Evolutionary conservation across 257 asterid species (phyloP), one percentile per base, ranked within the genome.

Genomic region (Parsonsia alboflavescens): DNA sequence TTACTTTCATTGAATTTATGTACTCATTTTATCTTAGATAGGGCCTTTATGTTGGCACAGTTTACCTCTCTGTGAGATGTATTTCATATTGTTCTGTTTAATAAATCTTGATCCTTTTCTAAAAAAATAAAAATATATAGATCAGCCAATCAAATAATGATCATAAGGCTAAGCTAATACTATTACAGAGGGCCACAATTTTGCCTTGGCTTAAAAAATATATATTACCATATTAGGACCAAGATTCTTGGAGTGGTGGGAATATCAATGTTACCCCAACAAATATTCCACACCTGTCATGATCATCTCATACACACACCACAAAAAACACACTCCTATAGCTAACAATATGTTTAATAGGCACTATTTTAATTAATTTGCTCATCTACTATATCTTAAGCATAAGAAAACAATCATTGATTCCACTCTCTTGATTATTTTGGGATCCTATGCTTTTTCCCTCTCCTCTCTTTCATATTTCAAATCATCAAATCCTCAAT

Each of bases 391-490:
- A 22, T 57, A 57, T 57, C 5, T 53, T 11, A 13, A 68, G 76
- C 77, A 76, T 80, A 81, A 83, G 76, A 80, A 64, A 71, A 76
- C 79, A 85, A 89, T 86, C 79, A 86, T 83, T 85, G 96, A 81
- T 76, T 59, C 86, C 87, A 82, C 91, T 77, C 72, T 68, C 36
- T 44, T 67, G 78, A 80, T 80, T 73, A 41, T 85, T 82, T 88
- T 84, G 62, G 90, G 85, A 88, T 88, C 93, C 91, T 84, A 82
- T 86, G 85, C 76, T 41, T 68, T n/a, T 53, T 78, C 64, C 17
- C 39, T 68, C 73, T 30, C 79, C 75, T 7, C 0, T 54, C 26
- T 7, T 64, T 54, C 64, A 72, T 59, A 28, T 78, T 84, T 81
- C 81, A 68, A 71, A 76, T 64, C 46, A 53, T 17, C n/a, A 30